These are phyloP conservation scores for Colletotrichum agaves DNA, from an alignment of 2,329 filamentous ascomycete species.

Conservation along the genomic window DNA sequence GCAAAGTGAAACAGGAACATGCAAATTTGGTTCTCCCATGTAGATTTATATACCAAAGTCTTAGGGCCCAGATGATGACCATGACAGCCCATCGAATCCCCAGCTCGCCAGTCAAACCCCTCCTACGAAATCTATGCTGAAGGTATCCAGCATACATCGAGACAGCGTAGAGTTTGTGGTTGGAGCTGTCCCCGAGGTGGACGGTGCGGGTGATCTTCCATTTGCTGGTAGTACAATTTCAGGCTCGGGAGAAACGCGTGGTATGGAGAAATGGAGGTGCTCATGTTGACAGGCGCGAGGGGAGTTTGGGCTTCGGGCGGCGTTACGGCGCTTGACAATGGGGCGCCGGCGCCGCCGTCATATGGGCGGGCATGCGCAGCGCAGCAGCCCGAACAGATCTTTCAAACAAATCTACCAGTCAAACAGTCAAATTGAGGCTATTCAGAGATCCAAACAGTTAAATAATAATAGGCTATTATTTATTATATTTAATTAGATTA, in stretches of 20 bases:
- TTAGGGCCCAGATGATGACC: background rate
- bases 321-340: background rate
- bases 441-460: no score
- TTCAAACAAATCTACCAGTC: no score
- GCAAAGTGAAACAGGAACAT: background rate
- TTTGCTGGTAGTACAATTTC: background rate
- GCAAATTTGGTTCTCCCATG: background rate
- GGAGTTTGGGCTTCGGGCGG: background rate
- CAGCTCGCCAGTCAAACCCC: background rate
- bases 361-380: background rate
- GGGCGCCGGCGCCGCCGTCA: background rate
- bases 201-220: constrained; percentile 1
- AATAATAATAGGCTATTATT: no score
- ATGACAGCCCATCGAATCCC: constrained; percentile 17
- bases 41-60: background rate
- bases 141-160: background rate
- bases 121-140: background rate
- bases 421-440: no score
- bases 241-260: background rate
- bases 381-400: no score
- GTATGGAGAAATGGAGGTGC: background rate
- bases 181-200: constrained; percentile 6
- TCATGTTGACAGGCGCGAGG: background rate
- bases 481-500: no score
- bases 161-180: constrained; percentile 13